phyloP scores from a whole-genome alignment of 176 grass and related monocot species.

The Cenchrus americanus region DNA sequence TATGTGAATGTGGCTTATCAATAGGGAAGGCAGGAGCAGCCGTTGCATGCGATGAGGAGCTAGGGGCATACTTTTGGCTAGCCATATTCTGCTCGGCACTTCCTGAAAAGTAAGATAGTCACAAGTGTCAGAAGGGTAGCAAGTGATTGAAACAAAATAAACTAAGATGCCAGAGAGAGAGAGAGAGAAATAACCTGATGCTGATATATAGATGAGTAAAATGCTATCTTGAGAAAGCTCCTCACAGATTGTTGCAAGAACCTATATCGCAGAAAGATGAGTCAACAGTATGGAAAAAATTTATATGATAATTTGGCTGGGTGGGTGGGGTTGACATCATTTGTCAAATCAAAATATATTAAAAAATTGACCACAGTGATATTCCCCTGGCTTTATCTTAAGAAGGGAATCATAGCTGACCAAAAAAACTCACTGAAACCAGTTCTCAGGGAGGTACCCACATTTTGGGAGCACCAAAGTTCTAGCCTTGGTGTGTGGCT shows the following conservation, averaged over 20 bases:
- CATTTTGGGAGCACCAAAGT: neutral
- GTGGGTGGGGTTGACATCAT: neutral
- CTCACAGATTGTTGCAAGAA: conserved; percentile 89
- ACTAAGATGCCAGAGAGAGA: conserved; percentile 31
- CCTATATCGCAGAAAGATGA: conserved; percentile 49
- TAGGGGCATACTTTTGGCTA: conserved; percentile 61
- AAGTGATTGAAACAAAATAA: conserved; percentile 33
- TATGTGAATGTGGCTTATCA: conserved; percentile 50
- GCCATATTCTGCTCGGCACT: conserved; percentile 55
- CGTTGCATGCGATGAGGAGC: conserved; percentile 45
- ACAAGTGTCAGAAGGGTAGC: conserved; percentile 37
- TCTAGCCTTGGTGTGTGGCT: neutral
- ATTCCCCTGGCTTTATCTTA: neutral
- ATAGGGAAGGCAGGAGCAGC: conserved; percentile 34
- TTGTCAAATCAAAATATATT: neutral
- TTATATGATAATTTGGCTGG: neutral
- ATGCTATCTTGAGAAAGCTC: conserved; percentile 82
- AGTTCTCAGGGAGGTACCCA: neutral
- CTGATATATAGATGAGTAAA: conserved; percentile 91
- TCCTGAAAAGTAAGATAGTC: conserved; percentile 55
- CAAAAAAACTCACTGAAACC: neutral
- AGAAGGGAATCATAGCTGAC: neutral
- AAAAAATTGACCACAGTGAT: neutral
- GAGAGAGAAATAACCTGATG: conserved; percentile 67
- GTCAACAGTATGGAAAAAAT: conserved; percentile 14